Conservation (phyloP, 176 grass and related monocot species). For the Paspalum vaginatum region DNA sequence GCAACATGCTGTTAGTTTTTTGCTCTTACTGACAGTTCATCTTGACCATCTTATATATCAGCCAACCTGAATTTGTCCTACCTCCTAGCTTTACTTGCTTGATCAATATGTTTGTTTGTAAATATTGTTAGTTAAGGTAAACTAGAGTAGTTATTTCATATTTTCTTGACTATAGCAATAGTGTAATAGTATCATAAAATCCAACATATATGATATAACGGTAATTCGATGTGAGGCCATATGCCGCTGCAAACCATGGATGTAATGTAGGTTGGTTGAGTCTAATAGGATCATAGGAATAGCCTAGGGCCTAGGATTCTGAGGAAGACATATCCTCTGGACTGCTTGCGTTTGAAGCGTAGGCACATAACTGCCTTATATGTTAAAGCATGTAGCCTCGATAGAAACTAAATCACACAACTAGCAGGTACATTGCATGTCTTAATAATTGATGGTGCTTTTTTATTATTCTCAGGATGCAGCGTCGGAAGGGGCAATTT, state of each 20-base stretch:
- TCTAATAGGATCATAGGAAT: constrained; percentile 20
- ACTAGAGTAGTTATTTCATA: neutral
- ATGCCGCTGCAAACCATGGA: constrained; percentile 3
- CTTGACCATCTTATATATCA: constrained; percentile 7
- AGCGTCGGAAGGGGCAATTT: constrained; percentile 83
- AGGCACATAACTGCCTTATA: neutral
- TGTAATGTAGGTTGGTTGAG: constrained; percentile 25
- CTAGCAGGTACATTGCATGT: neutral
- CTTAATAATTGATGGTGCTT: constrained; percentile 35
- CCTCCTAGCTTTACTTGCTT: constrained; percentile 12
- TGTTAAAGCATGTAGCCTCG: constrained; percentile 20
- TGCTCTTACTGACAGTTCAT: neutral
- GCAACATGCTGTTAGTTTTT: neutral
- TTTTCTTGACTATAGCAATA: neutral
- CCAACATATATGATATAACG: neutral
- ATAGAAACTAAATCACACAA: constrained; percentile 20
- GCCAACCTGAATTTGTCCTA: constrained; percentile 23
- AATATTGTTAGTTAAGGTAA: constrained; percentile 16
- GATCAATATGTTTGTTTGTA: neutral
- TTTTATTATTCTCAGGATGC: constrained; percentile 71
- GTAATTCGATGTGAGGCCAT: constrained; percentile 10
- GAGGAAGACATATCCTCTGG: constrained; percentile 2
- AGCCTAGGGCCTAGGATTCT: constrained; percentile 4
- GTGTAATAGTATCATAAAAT: constrained; percentile 4
- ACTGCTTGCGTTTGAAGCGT: neutral